Evolutionary conservation across 768 basidiomycete genomes (phyloP), one percentile per base, ranked within the genome.

Genomic region (Candolleomyces eurysporus): DNA sequence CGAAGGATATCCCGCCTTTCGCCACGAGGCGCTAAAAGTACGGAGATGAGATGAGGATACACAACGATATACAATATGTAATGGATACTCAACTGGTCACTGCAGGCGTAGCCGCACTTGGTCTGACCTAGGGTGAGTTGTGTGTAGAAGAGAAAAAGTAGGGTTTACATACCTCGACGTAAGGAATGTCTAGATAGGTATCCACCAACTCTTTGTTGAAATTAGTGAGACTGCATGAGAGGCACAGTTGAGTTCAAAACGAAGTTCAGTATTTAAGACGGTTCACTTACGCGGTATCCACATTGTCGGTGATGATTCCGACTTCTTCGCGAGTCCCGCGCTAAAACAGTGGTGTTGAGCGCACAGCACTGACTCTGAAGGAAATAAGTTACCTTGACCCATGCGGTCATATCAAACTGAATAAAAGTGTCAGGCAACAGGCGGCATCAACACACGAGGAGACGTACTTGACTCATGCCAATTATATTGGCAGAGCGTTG

Each of bases 91-190:
- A 51, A 93, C 91, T 96, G 94, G 74, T 96, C 94, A 66, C 90
- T 92, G 80, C 94, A 97, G 57, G 93, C 94, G 69, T 97, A 96
- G 40, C 91, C 93, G 76, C 95, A 96, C 78, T 89, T 81, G 60
- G 95, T 97, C 79, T 92, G 48, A 22, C 58, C 42, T 52, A 66
- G 55, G 64, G 45, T 55, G 59, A 63, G 49, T 67, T 65, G 60
- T 52, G 26, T 36, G 56, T 65, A 48, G 6, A 26, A 26, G 36
- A 58, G 51, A 46, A 31, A 30, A 68, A 9, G 32, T 14, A 36
- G 13, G n/a, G 22, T 19, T 51, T 53, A 39, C 75, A 57, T 51
- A 80, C 82, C 76, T 81, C 86, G 30, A 85, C 89, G 67, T 84
- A 92, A 30, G 94, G 94, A 65, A 96, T 94, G 69, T 86, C 82